Evolutionary conservation across 139 green algal genomes (phyloP).

Genomic region (Haematococcus lacustris): DNA sequence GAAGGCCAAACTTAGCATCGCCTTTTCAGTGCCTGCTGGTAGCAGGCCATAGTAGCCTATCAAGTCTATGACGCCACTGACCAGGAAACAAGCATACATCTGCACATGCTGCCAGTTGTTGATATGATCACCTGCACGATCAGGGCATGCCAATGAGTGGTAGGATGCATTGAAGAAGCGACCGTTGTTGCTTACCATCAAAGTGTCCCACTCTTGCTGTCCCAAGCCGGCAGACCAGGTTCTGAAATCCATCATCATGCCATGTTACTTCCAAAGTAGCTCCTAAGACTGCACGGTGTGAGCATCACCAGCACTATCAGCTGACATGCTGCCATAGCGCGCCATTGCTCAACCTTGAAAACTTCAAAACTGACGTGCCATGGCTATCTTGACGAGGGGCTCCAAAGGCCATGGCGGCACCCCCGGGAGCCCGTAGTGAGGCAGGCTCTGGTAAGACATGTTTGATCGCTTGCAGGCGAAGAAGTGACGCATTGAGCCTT

Average conservation of each 20-base stretch:
- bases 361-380: constrained; percentile 1
- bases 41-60: not conserved
- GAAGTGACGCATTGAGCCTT: not conserved
- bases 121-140: not conserved
- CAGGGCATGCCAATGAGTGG: not conserved
- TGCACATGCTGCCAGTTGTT: constrained; percentile 13
- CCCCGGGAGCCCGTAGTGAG: not conserved
- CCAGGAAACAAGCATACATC: constrained; percentile 7
- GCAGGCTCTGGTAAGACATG: not conserved
- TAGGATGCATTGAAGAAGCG: not conserved
- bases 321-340: not conserved
- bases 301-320: not conserved
- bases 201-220: not conserved
- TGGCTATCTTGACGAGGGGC: not conserved
- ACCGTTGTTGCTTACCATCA: not conserved
- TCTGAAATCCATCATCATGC: constrained; percentile 7
- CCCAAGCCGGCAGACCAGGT: not conserved
- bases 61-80: constrained; percentile 2
- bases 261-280: not conserved
- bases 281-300: not conserved
- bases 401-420: not conserved
- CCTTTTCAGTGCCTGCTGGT: constrained; percentile 2
- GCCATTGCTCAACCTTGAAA: not conserved
- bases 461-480: not conserved
- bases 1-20: not conserved